Evolutionary conservation across 805 yeast species (phyloP), one percentile per base, ranked within the genome.

Genomic region (Starmera pachycereana): DNA sequence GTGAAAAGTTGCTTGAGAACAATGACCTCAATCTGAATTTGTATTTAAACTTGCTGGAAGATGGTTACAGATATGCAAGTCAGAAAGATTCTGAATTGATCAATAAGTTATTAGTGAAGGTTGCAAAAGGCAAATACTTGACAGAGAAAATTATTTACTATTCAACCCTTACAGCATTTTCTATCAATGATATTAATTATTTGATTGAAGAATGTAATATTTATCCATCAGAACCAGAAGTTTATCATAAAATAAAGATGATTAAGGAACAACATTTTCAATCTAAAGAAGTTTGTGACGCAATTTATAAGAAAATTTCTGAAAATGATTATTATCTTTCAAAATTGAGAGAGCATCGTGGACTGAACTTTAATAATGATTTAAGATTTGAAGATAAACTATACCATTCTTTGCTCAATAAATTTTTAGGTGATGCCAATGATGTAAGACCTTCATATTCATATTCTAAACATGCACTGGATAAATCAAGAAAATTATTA

Each of bases 401-500:
- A 2, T 44, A 39, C 19, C 37, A 44, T 3, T 33, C 41, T 8
- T 27, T 53, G 5, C 36, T 53, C 1, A 32, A 29, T 4, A 48
- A 43, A 16, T 55, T 59, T 38, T 42, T 50, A 34, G 67, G 66
- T n/a, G 58, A 54, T 4, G 37, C 38, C 0, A 28, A 41, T 6
- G 67, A 62, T 43, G 44, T 46, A 4, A 54, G 74, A 37, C 58
- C 67, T 6, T 35, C 32, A 8, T 52, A 56, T 33, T 40, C 45
- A 4, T 62, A 58, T 8, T 63, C 54, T 7, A 50, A 49, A 28
- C 51, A 44, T 4, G 28, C 56, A 6, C 22, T 53, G 28, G 62
- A 57, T 2, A 51, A 48, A 40, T 37, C 44, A 1, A 44, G 45
- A 31, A 47, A 44, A 14, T 30, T 39, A 9, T 12, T 33, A 16